Evolutionary conservation across 768 basidiomycete genomes (phyloP).

Genomic region (Lentinula boryana): DNA sequence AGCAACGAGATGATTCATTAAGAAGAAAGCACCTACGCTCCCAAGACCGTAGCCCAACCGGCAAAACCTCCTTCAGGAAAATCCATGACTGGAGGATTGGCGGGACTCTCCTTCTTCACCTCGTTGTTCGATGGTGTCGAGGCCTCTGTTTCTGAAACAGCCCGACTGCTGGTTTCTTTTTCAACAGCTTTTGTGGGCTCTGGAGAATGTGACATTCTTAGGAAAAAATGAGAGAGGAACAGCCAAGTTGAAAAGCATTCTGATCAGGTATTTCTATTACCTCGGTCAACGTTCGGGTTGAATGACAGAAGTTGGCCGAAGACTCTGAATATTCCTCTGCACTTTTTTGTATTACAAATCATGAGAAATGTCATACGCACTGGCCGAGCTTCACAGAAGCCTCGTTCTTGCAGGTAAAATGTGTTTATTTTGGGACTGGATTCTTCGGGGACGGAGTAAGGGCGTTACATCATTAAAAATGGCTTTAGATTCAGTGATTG

Average conservation of each 20-base stretch:
- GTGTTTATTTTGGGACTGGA: not conserved
- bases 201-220: not conserved
- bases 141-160: not conserved
- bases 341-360: not conserved
- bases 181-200: not conserved
- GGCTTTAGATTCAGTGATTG: no score
- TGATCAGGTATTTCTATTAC: not conserved
- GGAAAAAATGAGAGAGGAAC: not conserved
- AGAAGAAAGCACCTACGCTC: not conserved
- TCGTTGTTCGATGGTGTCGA: not conserved
- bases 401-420: not conserved
- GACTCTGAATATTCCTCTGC: not conserved
- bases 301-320: not conserved
- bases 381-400: not conserved
- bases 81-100: not conserved
- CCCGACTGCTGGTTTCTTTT: not conserved
- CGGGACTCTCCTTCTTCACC: not conserved
- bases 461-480: no score
- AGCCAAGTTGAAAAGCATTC: not conserved
- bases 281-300: not conserved
- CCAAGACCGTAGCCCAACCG: conserved; percentile 1
- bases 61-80: conserved; percentile 2
- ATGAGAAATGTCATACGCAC: not conserved
- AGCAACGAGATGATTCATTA: not conserved
- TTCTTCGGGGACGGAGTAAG: no score